phyloP scores from a whole-genome alignment of 169 alveolate species.

The Cryptosporidium viatorum region DNA sequence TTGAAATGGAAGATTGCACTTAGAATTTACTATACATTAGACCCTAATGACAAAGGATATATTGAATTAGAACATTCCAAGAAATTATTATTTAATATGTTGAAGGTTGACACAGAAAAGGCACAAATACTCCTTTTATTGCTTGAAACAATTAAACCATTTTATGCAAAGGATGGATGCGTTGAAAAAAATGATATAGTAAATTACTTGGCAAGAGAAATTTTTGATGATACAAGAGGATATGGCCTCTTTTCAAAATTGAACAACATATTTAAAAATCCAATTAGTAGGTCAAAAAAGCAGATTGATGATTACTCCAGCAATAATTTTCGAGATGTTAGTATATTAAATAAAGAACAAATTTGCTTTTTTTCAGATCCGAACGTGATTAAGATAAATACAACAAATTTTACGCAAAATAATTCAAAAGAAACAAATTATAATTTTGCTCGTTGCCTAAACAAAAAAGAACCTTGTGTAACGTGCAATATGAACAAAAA shows the following conservation, averaged over 20 bases:
- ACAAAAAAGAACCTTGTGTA: conserved; percentile 3
- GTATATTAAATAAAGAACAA: not conserved
- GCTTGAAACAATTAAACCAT: conserved; percentile 42
- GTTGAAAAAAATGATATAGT: conserved; percentile 52
- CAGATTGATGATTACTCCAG: not conserved
- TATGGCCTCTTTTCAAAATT: conserved; percentile 63
- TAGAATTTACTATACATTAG: conserved; percentile 64
- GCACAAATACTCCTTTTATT: conserved; percentile 48
- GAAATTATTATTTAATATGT: conserved; percentile 19
- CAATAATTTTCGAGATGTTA: not conserved
- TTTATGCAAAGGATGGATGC: conserved; percentile 32
- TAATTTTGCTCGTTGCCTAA: not conserved
- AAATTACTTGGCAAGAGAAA: conserved; percentile 15
- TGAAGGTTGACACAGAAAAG: conserved; percentile 45
- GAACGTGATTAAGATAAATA: not conserved
- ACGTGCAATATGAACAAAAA: conserved; percentile 16
- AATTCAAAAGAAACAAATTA: not conserved
- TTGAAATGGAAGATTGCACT: conserved; percentile 73
- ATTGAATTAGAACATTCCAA: conserved; percentile 29
- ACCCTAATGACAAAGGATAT: conserved; percentile 48
- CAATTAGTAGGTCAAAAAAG: conserved; percentile 24
- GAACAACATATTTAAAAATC: conserved; percentile 31
- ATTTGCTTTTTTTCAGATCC: conserved; percentile 18
- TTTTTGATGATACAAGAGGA: conserved; percentile 39
- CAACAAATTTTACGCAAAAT: not conserved